These are phyloP conservation scores for Schizothecium vesticola DNA, from an alignment of 495 filamentous ascomycete genomes.

Conservation along the genomic window DNA sequence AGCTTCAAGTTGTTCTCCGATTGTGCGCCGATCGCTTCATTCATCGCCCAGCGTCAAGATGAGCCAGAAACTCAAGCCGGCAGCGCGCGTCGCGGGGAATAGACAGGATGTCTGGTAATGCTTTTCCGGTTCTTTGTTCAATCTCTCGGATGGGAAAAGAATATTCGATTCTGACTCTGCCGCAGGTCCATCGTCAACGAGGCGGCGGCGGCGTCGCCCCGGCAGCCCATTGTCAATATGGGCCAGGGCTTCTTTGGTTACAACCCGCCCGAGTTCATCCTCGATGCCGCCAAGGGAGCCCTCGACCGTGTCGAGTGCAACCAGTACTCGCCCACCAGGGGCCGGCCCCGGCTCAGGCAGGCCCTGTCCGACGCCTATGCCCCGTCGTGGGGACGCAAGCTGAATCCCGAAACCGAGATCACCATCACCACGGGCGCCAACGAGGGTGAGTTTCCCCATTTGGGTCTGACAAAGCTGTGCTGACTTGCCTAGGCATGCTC, in stretches of 20 bases:
- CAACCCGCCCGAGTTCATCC: slow-evolving; percentile 87
- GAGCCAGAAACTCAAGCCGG: slow-evolving; percentile 55
- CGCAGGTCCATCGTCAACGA: slow-evolving; percentile 92
- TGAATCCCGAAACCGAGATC: slow-evolving; percentile 87
- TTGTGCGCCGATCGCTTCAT: slow-evolving; percentile 20
- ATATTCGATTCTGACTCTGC: not conserved
- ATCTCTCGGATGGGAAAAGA: not conserved
- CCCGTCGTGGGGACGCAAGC: slow-evolving; percentile 68
- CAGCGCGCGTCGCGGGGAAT: slow-evolving; percentile 70
- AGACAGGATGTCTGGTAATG: slow-evolving; percentile 90
- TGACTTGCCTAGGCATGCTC: slow-evolving; percentile 58
- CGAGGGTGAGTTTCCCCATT: slow-evolving; percentile 54
- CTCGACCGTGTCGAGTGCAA: slow-evolving; percentile 95
- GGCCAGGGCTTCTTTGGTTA: slow-evolving; percentile 98
- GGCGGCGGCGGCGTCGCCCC: slow-evolving; percentile 72
- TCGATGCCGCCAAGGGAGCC: slow-evolving; percentile 84
- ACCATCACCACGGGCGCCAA: slow-evolving; percentile 95
- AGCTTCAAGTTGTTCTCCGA: not conserved
- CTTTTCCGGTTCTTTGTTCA: not conserved
- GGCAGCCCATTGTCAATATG: slow-evolving; percentile 91
- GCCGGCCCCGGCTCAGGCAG: slow-evolving; percentile 82
- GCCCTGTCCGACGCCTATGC: slow-evolving; percentile 88
- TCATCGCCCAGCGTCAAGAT: slow-evolving; percentile 16
- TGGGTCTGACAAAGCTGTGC: not conserved
- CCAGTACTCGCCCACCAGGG: slow-evolving; percentile 95